Percentiles rank a stretch among this genome's conserved stretches.
Evolutionary conservation across 306 rosid genomes (phyloP).

Genomic region (Fragaria vesca): DNA sequence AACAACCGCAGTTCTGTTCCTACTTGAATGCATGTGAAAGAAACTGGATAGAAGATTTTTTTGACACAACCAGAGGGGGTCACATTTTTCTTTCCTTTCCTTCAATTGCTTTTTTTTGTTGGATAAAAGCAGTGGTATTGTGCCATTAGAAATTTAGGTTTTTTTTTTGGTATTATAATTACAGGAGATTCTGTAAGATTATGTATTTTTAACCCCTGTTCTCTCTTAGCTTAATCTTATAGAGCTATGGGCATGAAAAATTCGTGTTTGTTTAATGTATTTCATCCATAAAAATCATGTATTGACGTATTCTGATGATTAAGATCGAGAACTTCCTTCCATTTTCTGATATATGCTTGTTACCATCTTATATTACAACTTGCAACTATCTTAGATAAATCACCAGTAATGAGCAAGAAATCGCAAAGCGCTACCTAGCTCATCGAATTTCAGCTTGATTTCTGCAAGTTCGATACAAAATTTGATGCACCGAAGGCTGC

Average conservation of each 20-base stretch:
- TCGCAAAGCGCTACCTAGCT: not conserved
- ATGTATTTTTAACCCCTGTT: not conserved
- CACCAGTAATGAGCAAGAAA: not conserved
- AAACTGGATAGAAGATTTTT: constrained; percentile 41
- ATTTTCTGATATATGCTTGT: not conserved
- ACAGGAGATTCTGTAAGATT: constrained; percentile 37
- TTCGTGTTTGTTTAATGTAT: constrained; percentile 11
- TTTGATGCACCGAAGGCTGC: constrained; percentile 84
- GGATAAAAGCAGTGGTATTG: constrained; percentile 29
- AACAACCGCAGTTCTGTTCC: constrained; percentile 41
- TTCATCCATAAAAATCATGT: not conserved
- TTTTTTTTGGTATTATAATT: constrained; percentile 26
- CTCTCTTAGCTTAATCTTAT: constrained; percentile 3
- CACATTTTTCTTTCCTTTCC: constrained; percentile 4
- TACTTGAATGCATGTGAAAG: constrained; percentile 32
- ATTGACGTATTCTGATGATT: not conserved
- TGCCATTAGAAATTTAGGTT: constrained; percentile 31
- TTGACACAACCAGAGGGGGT: constrained; percentile 38
- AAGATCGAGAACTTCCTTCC: not conserved
- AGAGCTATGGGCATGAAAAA: constrained; percentile 23
- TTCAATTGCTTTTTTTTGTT: not conserved
- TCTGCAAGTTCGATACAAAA: constrained; percentile 85
- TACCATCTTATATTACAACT: not conserved
- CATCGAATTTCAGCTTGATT: constrained; percentile 32
- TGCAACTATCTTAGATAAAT: not conserved